These are phyloP conservation scores for Dianthus caryophyllus DNA, from an alignment of 148 eudicot species.

Conservation along the genomic window DNA sequence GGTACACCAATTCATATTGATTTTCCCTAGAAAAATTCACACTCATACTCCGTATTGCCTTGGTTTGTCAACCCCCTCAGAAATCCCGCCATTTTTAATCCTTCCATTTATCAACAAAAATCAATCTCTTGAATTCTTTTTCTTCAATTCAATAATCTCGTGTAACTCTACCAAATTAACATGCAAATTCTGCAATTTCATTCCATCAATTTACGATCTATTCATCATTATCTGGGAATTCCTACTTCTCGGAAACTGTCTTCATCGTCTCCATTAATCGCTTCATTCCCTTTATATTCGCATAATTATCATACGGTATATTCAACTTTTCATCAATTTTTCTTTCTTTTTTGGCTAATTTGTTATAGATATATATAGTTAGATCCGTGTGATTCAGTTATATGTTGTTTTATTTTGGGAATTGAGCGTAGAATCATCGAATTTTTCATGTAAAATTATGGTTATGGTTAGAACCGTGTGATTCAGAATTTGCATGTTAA, in stretches of 20 bases:
- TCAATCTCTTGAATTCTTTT: background rate
- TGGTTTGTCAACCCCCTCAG: background rate
- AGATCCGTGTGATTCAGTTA: no score
- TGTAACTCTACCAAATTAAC: background rate
- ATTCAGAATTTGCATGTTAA: no score
- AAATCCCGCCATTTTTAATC: slow-evolving; percentile 17
- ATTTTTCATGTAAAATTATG: no score
- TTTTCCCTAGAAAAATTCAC: no score
- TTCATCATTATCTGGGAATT: slow-evolving; percentile 4
- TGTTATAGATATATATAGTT: no score
- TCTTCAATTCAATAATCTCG: no score
- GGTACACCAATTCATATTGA: no score
- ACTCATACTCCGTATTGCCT: no score
- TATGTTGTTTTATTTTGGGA: no score
- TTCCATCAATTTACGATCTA: slow-evolving; percentile 7
- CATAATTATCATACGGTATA: slow-evolving; percentile 21
- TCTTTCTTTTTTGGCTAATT: no score
- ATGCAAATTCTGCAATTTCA: slow-evolving; percentile 4
- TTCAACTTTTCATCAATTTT: background rate
- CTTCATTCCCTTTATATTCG: background rate
- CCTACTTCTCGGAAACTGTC: slow-evolving; percentile 9
- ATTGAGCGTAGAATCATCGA: no score
- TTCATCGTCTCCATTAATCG: background rate
- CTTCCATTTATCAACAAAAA: background rate
- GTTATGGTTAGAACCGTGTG: no score